Conservation (phyloP, 306 rosid genomes). For the Begonia loranthoides region DNA sequence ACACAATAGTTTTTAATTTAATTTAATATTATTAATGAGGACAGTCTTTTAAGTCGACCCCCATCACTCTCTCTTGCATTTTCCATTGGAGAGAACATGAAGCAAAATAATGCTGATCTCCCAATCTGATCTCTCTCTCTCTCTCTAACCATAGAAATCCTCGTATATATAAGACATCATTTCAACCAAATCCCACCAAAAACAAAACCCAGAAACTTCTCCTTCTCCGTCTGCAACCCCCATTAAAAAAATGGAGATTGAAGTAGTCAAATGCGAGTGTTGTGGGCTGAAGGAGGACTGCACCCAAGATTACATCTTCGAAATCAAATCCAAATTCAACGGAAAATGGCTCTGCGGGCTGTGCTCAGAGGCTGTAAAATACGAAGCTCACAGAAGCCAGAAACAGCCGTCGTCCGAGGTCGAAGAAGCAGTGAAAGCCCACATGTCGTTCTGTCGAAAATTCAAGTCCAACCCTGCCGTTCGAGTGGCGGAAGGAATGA, state of each 20-base stretch:
- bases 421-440: conserved; percentile 93
- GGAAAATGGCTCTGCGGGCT: conserved; percentile 97
- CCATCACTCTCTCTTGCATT: too few species aligned
- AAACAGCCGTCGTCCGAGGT: conserved; percentile 17
- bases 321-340: conserved; percentile 61
- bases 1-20: too few species aligned
- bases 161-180: neutral
- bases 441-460: conserved; percentile 92
- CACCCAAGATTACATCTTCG: conserved; percentile 63
- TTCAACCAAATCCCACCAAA: neutral
- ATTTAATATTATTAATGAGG: too few species aligned
- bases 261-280: conserved; percentile 81
- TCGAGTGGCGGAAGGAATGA: conserved; percentile 91
- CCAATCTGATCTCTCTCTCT: conserved; percentile 11
- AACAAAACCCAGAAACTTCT: too few species aligned
- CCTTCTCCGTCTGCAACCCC: too few species aligned
- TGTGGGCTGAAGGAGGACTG: conserved; percentile 95
- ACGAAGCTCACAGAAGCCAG: conserved; percentile 56
- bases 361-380: conserved; percentile 94
- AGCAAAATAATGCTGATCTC: conserved; percentile 76
- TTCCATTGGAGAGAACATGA: conserved; percentile 41
- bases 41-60: too few species aligned
- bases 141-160: neutral
- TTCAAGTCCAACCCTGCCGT: conserved; percentile 82
- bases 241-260: conserved; percentile 60